Evolutionary conservation across 805 yeast species (phyloP), one percentile per base, ranked within the genome.

Genomic region (Metschnikowia reukaufii): DNA sequence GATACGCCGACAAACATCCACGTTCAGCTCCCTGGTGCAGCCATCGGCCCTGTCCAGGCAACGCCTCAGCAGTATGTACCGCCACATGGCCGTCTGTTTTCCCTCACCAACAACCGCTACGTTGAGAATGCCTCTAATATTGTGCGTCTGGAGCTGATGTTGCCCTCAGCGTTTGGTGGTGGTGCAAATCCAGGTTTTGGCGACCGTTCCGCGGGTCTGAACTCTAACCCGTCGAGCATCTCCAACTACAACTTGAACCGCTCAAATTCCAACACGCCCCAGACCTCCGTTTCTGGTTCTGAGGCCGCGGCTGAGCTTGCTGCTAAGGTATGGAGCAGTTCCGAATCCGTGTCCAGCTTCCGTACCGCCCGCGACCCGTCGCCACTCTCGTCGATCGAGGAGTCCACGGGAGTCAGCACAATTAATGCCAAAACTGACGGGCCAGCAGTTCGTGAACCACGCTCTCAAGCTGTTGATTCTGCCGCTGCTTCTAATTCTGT

Each of bases 181-280:
- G 10, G 10, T 13, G 34, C n/a, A 4, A n/a, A n/a, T n/a, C n/a
- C 33, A 5, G 21, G 34, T 13, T 6, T 29, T 8, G 17, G 31
- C 23, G 42, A 38, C 13, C 49, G 47, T 21, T 20, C 29, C 15
- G 30, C 36, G 16, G 21, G 39, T 1, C 51, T 47, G 47, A 54
- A 60, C 43, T 55, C 59, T 9, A 51, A 52, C 19, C 61, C 69
- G 17, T 59, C 63, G 13, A 56, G 62, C 27, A 31, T 59, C 10
- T 57, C 61, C n/a, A 58, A 56, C 45, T 61, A 55, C 40, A 58
- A 54, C 36, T 43, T 60, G 34, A 59, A 51, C 44, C 50, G 63
- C 19, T 56, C 66, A 8, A 47, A 55, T 19, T 55, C 66, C 3
- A 65, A 60, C 36, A 66, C 72, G 2, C 70, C 72, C 2, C 63